A percentile compares a stretch with the other conserved stretches of the same genome.
phyloP scores from a whole-genome alignment of 495 filamentous ascomycete genomes.

The Penicillium paradoxum region DNA sequence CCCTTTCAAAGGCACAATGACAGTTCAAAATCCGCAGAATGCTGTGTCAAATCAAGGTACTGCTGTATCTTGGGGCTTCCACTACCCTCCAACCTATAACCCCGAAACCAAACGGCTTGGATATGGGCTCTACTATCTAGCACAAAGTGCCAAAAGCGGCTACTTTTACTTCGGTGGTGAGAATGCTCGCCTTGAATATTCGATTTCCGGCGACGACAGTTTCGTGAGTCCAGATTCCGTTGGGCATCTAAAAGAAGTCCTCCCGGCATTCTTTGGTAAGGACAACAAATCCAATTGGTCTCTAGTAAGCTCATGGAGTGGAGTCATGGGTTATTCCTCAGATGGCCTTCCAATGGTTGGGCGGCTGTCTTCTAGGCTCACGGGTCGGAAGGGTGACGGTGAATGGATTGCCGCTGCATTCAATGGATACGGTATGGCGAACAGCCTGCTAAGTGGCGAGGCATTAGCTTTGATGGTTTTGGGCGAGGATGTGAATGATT shows the following conservation, averaged over 20 bases:
- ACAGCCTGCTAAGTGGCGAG: constrained; percentile 62
- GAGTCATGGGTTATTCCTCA: constrained; percentile 73
- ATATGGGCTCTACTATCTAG: constrained; percentile 71
- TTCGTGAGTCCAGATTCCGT: constrained; percentile 35
- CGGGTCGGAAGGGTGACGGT: constrained; percentile 32
- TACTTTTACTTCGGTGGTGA: constrained; percentile 48
- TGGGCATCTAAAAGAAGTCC: constrained; percentile 22
- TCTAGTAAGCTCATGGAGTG: constrained; percentile 65
- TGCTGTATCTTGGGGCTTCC: constrained; percentile 32
- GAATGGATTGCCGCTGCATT: constrained; percentile 59
- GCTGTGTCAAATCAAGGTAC: constrained; percentile 24
- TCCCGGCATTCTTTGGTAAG: constrained; percentile 41
- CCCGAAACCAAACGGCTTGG: constrained; percentile 32
- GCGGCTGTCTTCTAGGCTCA: constrained; percentile 47
- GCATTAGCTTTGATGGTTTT: constrained; percentile 48
- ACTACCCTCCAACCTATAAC: constrained; percentile 23
- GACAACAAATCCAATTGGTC: constrained; percentile 13
- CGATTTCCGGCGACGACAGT: constrained; percentile 48
- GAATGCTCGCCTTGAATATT: constrained; percentile 60
- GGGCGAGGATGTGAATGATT: constrained; percentile 7
- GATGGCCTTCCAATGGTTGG: constrained; percentile 72
- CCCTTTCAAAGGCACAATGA: constrained; percentile 73
- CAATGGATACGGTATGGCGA: constrained; percentile 81
- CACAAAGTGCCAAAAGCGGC: constrained; percentile 53
- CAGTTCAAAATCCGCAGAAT: constrained; percentile 53